A percentile compares a stretch with the other conserved stretches of the same genome.
phyloP scores from a whole-genome alignment of 148 eudicot genomes.

The Chenopodium formosanum region DNA sequence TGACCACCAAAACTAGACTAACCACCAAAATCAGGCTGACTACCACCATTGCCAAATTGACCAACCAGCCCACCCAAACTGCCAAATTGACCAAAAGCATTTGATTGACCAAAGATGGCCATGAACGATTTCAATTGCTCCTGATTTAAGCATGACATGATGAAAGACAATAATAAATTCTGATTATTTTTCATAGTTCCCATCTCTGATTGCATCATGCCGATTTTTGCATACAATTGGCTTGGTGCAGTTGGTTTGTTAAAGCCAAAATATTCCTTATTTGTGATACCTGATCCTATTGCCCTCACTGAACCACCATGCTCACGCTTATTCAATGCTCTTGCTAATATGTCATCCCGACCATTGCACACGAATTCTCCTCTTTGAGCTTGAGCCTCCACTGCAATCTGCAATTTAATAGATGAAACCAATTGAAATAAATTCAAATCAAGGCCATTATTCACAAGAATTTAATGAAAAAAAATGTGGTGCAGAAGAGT shows the following conservation, averaged over 20 bases:
- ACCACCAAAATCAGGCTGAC: too few relatives aligned
- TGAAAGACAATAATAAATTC: not conserved
- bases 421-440: too few relatives aligned
- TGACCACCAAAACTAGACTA: too few relatives aligned
- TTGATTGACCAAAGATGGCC: not conserved
- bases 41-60: too few relatives aligned
- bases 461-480: too few relatives aligned
- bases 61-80: too few relatives aligned
- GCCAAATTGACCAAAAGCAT: not conserved
- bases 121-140: not conserved
- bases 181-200: not conserved
- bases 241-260: not conserved
- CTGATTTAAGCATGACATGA: not conserved
- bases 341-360: not conserved
- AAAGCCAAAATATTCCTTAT: not conserved
- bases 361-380: not conserved
- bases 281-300: constrained; percentile 3
- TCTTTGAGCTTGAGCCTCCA: not conserved
- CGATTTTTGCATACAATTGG: not conserved
- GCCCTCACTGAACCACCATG: constrained; percentile 4
- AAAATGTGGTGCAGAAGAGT: not conserved
- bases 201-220: not conserved
- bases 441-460: too few relatives aligned
- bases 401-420: not conserved
- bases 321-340: not conserved